A percentile compares a stretch with the other conserved stretches of the same genome.
phyloP scores from a whole-genome alignment of 2,329 filamentous ascomycete genomes.

The Colletotrichum lupini region DNA sequence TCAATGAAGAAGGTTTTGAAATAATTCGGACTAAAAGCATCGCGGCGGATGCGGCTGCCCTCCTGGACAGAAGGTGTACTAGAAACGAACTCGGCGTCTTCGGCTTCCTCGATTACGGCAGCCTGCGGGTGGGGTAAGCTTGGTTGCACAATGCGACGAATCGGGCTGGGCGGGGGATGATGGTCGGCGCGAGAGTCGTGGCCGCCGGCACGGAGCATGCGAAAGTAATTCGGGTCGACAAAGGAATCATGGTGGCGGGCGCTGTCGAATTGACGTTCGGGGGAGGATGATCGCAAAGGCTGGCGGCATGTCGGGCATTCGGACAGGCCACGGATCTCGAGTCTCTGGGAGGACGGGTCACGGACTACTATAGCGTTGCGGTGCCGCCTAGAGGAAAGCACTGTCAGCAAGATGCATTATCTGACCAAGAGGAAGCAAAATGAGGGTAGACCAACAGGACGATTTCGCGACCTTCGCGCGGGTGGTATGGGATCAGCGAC shows the following conservation, averaged over 20 bases:
- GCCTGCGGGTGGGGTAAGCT: slow-evolving; percentile 44
- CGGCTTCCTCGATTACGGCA: slow-evolving; percentile 42
- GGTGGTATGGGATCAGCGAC: slow-evolving; percentile 82
- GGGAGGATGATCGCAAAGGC: slow-evolving; percentile 65
- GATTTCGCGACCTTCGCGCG: slow-evolving; percentile 79
- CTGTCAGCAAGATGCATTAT: neutral
- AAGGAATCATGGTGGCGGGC: slow-evolving; percentile 70
- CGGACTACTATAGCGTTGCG: slow-evolving; percentile 93
- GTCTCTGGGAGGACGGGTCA: slow-evolving; percentile 84
- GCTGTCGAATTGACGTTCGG: slow-evolving; percentile 62
- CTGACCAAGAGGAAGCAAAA: neutral
- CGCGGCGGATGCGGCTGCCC: slow-evolving; percentile 80
- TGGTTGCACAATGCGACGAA: slow-evolving; percentile 64
- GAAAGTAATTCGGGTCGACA: slow-evolving; percentile 93
- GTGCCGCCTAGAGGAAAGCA: slow-evolving; percentile 74
- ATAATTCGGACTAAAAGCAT: slow-evolving; percentile 92
- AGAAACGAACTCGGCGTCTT: slow-evolving; percentile 62
- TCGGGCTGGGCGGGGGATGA: slow-evolving; percentile 61
- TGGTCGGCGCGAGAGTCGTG: slow-evolving; percentile 54
- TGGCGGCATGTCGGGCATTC: slow-evolving; percentile 95
- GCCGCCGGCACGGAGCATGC: slow-evolving; percentile 78
- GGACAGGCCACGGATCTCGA: slow-evolving; percentile 81
- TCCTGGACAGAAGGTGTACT: slow-evolving; percentile 62
- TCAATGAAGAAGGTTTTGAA: slow-evolving; percentile 94
- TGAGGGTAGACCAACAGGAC: slow-evolving; percentile 73